These are phyloP conservation scores for Tetracladium maxilliforme DNA, from an alignment of 2,329 filamentous ascomycete species.

Conservation along the genomic window DNA sequence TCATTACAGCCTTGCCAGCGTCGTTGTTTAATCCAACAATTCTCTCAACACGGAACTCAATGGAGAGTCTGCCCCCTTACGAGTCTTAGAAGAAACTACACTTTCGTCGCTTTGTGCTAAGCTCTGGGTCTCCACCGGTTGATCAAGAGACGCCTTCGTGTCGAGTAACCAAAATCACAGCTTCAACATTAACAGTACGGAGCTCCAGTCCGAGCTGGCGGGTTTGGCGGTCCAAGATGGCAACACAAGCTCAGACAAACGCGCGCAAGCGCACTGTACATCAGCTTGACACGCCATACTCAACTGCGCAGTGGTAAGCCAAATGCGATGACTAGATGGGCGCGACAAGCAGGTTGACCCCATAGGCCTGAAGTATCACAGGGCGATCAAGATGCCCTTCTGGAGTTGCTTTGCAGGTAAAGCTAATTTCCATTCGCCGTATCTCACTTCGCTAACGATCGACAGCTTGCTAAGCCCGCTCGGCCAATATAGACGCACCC, in stretches of 20 bases:
- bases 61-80: no score
- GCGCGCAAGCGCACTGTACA: conserved; percentile 42
- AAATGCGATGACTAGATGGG: neutral
- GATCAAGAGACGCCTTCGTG: no score
- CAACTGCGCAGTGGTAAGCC: conserved; percentile 40
- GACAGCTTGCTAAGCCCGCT: conserved; percentile 48
- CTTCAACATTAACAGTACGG: neutral
- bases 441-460: neutral
- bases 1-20: no score
- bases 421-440: conserved; percentile 5
- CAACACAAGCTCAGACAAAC: conserved; percentile 1
- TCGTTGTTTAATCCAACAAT: no score
- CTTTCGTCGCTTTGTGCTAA: neutral
- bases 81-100: neutral
- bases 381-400: conserved; percentile 45
- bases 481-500: conserved; percentile 40
- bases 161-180: neutral
- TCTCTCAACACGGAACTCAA: no score
- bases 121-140: neutral
- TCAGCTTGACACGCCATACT: conserved; percentile 52
- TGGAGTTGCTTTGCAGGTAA: conserved; percentile 54
- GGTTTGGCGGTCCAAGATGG: conserved; percentile 1
- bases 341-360: neutral
- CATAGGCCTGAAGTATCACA: conserved; percentile 43
- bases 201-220: neutral